Base-by-base conservation (phyloP, 306 rosid genomes). In the Rosa multiflora region DNA sequence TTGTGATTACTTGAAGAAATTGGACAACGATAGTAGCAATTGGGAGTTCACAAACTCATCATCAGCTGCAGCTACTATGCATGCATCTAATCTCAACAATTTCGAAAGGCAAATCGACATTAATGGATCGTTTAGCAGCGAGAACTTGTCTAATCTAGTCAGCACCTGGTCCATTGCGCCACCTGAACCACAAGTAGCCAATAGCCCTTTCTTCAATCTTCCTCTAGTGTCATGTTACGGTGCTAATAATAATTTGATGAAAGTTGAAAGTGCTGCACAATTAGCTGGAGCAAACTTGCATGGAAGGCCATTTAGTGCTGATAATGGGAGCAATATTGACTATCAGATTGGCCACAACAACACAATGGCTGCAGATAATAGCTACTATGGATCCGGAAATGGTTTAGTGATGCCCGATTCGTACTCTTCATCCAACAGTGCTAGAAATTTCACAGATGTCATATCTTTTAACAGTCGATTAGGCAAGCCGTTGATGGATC, bases 121-220 rank as follows among this genome's bases (percentile, higher is more conserved):
- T 82, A 11, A 79, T 76, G 26, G 86, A 61, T 20, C 8, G 26
- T 47, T 51, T 51, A n/a, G 49, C 58, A 32, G 23, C 53, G 69
- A 84, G 35, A 94, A 89, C 83, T 67, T 92, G 78, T 91, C 96
- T 1, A 88, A 88, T 83, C 90, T 90, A 43, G 92, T 94, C 0
- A 87, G 88, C 91, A 92, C 89, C 43, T 94, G 97, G 97, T 92
- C 97, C 40, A 92, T 94, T 79, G 96, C 98, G 35, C 90, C 96
- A 7, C 98, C 98, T 3, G 85, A 86, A 70, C 92, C 89, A 1
- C 79, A 75, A 3, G 85, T 91, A 55, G 81, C 77, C 62, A 70
- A 78, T 15, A 75, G 82, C 71, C 89, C 79, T 59, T 89, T 85
- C 77, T 84, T 88, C 80, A 87, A 4, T 40, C 39, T 10, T 13